These are phyloP conservation scores for Cyclotella choctawhatcheeana DNA, from an alignment of 108 stramenopile genomes.

Conservation along the genomic window DNA sequence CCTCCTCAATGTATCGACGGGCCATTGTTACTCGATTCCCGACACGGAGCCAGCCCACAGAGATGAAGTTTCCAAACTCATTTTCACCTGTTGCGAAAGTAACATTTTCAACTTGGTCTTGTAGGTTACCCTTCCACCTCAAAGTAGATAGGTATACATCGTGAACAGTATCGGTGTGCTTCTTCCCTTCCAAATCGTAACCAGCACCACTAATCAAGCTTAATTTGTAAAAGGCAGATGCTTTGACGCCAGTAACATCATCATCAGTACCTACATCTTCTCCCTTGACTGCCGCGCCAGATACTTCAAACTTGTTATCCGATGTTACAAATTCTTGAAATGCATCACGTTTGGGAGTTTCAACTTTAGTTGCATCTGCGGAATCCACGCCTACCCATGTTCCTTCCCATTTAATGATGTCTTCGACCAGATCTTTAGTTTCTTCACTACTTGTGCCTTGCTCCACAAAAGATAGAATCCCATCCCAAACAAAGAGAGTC, in stretches of 20 bases:
- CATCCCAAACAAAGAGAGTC: constrained; percentile 70
- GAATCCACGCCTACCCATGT: constrained; percentile 57
- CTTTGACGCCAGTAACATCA: constrained; percentile 8
- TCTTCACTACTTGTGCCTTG: background rate
- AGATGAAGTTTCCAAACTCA: constrained; percentile 60
- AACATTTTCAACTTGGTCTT: constrained; percentile 53
- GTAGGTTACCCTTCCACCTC: constrained; percentile 63
- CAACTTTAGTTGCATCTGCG: constrained; percentile 55
- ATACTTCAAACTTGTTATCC: constrained; percentile 52
- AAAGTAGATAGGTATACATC: constrained; percentile 53
- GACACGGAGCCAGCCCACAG: constrained; percentile 65
- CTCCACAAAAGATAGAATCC: constrained; percentile 48
- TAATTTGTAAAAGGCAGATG: constrained; percentile 16
- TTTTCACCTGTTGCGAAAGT: constrained; percentile 62
- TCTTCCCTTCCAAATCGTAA: constrained; percentile 53
- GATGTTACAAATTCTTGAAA: constrained; percentile 56
- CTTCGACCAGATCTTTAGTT: constrained; percentile 1
- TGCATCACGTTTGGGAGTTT: constrained; percentile 58
- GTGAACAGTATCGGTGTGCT: constrained; percentile 54
- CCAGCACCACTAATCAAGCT: constrained; percentile 47
- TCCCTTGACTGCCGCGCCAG: constrained; percentile 28
- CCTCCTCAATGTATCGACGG: constrained; percentile 60
- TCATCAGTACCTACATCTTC: constrained; percentile 15
- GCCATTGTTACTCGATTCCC: constrained; percentile 67
- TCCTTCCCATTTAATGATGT: constrained; percentile 54